Evolutionary conservation across 306 rosid species (phyloP), one percentile per base, ranked within the genome.

Genomic region (Medicago lupulina): DNA sequence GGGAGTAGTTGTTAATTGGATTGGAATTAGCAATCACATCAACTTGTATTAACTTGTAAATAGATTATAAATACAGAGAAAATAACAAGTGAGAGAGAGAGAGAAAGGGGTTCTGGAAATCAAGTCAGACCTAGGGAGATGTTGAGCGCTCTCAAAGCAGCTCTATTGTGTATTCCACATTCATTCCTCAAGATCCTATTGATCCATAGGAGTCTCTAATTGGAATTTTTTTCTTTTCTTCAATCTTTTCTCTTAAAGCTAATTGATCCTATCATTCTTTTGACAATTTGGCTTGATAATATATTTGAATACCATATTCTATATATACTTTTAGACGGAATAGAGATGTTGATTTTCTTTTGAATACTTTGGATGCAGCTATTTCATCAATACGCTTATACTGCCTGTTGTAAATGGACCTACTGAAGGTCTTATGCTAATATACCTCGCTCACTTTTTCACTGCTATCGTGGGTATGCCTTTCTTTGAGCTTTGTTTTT

Each of bases 351-450:
- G 66, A 80, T 85, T 67, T 49, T 60, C 82, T 74, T 74, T 74
- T 34, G 10, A 71, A 75, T 75, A 54, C 84, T 57, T 76, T 80
- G 81, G 67, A 76, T 82, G 83, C 97, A 92, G 98, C 82, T 96
- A 71, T 82, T 96, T 96, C 85, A 90, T 97, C 81, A 88, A 96
- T 77, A 85, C 93, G 64, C 96, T 96, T 59, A 86, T 89, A 72
- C 92, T 96, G 53, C 99, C 99, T 13, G 93, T 87, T 69, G 5
- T 92, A 25, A 96, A 96, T 83, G 99, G 99, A 58, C 98, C 99
- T 64, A 96, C 99, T 4, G 99, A 96, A 85, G 99, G 99, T 84
- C 96, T 92, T 65, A 83, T 88, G 98, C 80, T 92, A 76, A 89
- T 96, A 72, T 92, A 90, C 80, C 7, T 85, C 18, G 3, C 44